Base-by-base conservation (phyloP, 2,329 filamentous ascomycete species). In the Penicillium sp. region DNA sequence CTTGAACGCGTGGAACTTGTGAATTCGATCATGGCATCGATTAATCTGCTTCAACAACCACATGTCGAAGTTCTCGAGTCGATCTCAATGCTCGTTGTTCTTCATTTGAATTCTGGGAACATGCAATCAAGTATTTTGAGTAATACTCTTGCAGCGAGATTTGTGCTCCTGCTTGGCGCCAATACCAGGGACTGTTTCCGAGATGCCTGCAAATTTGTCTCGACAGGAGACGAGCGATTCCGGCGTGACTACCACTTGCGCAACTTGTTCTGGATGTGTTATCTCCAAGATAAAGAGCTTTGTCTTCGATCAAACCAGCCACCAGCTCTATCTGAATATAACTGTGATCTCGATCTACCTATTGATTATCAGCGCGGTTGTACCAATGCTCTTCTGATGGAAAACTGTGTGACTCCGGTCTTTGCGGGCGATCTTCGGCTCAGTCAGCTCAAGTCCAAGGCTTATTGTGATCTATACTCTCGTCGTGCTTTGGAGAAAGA, bases 381-480 rank as follows among this genome's bases (percentile, higher is more conserved):
- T 29, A 40, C 31, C 21, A 13, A 43, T 2, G 1, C 39, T 18
- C 40, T 24, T n/a, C 18, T 7, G 13, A 24, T 22, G 10, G 48
- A 43, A 3, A 10, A 10, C n/a, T 21, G 16, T 14, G 5, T 4
- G 21, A 38, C 22, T 0, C 66, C 70, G 1, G 56, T 60, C 6
- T 70, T 77, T 21, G 77, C 76, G 0, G 71, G 72, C 1, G 78
- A 81, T 32, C 60, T 80, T 27, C 68, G 72, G 0, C 62, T 82
- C 1, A 74, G 67, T 7, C 63, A 75, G 3, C 70, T 83, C 57
- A 82, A 81, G 56, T 77, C 79, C 1, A 79, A 75, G 43, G 69
- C 73, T 1, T 74, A 70, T 27, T 68, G 66, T 1, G 62, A 72
- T 1, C 69, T 83, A 0, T 82, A 81, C 54, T 81, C 80, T 0